These are phyloP conservation scores for Cyclotella choctawhatcheeana DNA, from an alignment of 108 stramenopile genomes.

Conservation along the genomic window DNA sequence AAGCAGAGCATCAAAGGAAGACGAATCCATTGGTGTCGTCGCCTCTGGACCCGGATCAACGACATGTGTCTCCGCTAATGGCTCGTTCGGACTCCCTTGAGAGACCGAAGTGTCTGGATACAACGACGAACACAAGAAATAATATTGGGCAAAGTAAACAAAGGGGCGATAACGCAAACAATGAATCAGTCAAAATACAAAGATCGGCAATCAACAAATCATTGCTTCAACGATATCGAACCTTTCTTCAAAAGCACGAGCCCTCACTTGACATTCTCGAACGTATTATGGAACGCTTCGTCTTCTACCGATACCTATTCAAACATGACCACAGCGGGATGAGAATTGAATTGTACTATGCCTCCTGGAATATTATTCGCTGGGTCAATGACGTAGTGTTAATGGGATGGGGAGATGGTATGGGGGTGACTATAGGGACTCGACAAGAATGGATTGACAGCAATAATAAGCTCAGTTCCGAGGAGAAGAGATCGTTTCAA, in stretches of 20 bases:
- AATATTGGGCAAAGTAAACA: background rate
- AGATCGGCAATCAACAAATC: background rate
- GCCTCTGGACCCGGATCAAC: background rate
- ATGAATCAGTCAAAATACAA: background rate
- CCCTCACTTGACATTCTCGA: conserved; percentile 36
- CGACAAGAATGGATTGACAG: conserved; percentile 33
- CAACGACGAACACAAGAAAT: too few relatives aligned
- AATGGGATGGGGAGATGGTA: conserved; percentile 40
- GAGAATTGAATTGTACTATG: conserved; percentile 40
- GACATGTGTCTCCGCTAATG: conserved; percentile 10
- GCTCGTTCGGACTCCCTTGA: background rate
- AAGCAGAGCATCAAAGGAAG: background rate
- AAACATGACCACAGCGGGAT: conserved; percentile 26
- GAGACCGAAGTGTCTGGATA: background rate
- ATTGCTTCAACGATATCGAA: conserved; percentile 26
- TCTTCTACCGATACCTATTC: conserved; percentile 33
- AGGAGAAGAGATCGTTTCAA: background rate
- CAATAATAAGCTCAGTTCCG: background rate
- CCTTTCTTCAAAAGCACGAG: conserved; percentile 33
- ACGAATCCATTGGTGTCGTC: background rate
- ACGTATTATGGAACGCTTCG: conserved; percentile 38
- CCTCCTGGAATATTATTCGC: conserved; percentile 39
- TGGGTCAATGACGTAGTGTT: conserved; percentile 45
- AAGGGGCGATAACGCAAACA: background rate
- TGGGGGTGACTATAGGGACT: conserved; percentile 37